A percentile compares a stretch with the other conserved stretches of the same genome.
Conservation (phyloP, 1,284 basidiomycete genomes). For the Pterulicium gracile region DNA sequence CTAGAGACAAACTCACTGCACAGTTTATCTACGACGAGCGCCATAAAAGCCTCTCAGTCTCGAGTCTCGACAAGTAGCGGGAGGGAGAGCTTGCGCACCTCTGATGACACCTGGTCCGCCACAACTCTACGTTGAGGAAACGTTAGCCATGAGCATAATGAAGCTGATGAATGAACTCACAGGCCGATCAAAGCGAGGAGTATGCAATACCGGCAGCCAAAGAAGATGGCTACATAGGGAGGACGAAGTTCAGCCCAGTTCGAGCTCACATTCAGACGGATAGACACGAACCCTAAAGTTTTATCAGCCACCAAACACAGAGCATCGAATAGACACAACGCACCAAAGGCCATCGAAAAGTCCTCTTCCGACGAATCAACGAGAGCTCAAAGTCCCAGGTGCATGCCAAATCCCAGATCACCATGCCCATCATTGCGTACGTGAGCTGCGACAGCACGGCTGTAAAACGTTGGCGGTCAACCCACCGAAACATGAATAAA, state of each 20-base stretch:
- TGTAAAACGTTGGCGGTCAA: conserved; percentile 15
- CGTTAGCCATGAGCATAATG: no score
- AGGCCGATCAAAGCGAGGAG: conserved; percentile 49
- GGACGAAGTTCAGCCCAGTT: no score
- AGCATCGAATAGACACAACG: no score
- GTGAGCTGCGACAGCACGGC: conserved; percentile 47
- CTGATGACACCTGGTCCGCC: conserved; percentile 38
- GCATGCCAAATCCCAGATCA: conserved; percentile 55
- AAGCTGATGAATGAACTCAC: conserved; percentile 22
- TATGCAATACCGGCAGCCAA: conserved; percentile 61
- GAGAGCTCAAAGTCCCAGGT: conserved; percentile 60
- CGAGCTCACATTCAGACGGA: no score
- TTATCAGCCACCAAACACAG: no score
- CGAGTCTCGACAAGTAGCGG: no score
- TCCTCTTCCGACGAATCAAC: conserved; percentile 39
- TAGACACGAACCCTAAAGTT: no score
- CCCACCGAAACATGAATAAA: conserved; percentile 2
- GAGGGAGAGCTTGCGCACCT: conserved; percentile 24
- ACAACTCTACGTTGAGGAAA: conserved; percentile 31
- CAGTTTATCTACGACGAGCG: conserved; percentile 48
- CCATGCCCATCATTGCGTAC: conserved; percentile 50
- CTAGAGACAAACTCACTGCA: conserved; percentile 26
- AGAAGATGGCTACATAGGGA: conserved; percentile 42
- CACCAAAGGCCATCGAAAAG: conserved; percentile 56
- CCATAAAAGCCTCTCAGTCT: no score